Evolutionary conservation across 306 rosid genomes (phyloP), one percentile per base, ranked within the genome.

Genomic region (Malus sylvestris): DNA sequence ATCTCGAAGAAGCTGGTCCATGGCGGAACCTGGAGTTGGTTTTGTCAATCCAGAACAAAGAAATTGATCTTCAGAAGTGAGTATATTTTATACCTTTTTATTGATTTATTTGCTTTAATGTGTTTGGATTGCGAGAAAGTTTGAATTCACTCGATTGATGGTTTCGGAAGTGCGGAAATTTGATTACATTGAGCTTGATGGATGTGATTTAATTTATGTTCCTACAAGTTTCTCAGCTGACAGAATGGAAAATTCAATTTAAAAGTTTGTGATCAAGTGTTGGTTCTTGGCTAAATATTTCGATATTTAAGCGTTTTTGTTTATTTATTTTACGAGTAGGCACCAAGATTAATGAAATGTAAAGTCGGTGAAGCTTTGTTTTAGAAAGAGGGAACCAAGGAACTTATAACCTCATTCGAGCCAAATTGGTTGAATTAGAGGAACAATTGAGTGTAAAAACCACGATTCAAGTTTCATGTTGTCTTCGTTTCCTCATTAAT

Each of bases 11-110:
- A 68, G 73, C 40, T 25, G 29, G 78, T 49, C 89, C 93, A 12
- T 92, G 98, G 96, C 88, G 77, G 76, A 92, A 88, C 80, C 89
- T 95, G 80, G 85, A 88, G 61, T 81, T 95, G 77, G 82, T 95
- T 66, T 72, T 85, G 25, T 79, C 80, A 76, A 74, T 95, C 76
- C 93, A 88, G 86, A 84, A 89, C 81, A 86, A 83, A 78, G 72
- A 84, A 10, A 65, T 83, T 59, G 85, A 90, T 69, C 73, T 84
- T 79, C 84, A 86, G 67, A 89, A 88, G 98, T 95, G 76, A 57
- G 80, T 81, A 46, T 72, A 67, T 72, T 51, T 46, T 40, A 33
- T 61, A 16, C 1, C 27, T 32, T 27, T 62, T 68, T 1, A 74
- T 46, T 42, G 52, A 12, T 52, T n/a, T 2, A 29, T 58, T 55